Percentiles rank a stretch among this genome's conserved stretches.
Conservation (phyloP, 768 basidiomycete genomes). For the Lactarius pseudohatsudake region DNA sequence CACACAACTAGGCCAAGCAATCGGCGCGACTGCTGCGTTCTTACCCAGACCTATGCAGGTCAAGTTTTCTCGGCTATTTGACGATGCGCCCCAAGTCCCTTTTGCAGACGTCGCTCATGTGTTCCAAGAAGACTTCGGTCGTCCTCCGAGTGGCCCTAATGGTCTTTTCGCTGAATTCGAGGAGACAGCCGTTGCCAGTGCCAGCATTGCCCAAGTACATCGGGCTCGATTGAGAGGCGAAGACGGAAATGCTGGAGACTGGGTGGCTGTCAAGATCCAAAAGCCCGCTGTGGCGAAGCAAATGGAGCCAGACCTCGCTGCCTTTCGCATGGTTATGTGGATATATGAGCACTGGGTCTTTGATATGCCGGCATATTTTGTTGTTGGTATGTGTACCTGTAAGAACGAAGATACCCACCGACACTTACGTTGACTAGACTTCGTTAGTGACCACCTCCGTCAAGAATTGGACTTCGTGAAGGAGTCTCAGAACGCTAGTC, state of each 20-base stretch:
- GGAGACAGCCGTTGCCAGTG: constrained; percentile 74
- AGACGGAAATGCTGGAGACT: constrained; percentile 41
- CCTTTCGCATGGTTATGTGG: constrained; percentile 74
- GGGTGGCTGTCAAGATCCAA: constrained; percentile 94
- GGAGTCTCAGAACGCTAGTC: constrained; percentile 75
- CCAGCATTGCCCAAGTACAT: constrained; percentile 93
- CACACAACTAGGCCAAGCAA: constrained; percentile 57
- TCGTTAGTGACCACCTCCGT: constrained; percentile 77
- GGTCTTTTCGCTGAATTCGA: constrained; percentile 83
- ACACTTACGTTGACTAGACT: constrained; percentile 44
- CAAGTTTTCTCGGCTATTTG: constrained; percentile 82
- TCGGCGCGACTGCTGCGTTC: constrained; percentile 82
- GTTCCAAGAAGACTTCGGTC: constrained; percentile 66
- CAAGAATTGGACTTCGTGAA: constrained; percentile 79
- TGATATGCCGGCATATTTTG: constrained; percentile 80
- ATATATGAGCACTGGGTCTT: constrained; percentile 78
- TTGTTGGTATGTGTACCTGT: constrained; percentile 53
- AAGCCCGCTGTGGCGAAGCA: constrained; percentile 87
- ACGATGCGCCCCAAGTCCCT: constrained; percentile 84
- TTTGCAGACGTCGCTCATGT: constrained; percentile 67
- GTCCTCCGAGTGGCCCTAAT: constrained; percentile 60
- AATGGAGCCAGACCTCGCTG: constrained; percentile 79
- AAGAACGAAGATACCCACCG: background rate
- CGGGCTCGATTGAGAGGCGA: constrained; percentile 55
- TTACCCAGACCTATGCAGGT: constrained; percentile 81